A percentile compares a stretch with the other conserved stretches of the same genome.
Conservation (phyloP, 2,329 filamentous ascomycete species). For the Fusarium tuaranense region DNA sequence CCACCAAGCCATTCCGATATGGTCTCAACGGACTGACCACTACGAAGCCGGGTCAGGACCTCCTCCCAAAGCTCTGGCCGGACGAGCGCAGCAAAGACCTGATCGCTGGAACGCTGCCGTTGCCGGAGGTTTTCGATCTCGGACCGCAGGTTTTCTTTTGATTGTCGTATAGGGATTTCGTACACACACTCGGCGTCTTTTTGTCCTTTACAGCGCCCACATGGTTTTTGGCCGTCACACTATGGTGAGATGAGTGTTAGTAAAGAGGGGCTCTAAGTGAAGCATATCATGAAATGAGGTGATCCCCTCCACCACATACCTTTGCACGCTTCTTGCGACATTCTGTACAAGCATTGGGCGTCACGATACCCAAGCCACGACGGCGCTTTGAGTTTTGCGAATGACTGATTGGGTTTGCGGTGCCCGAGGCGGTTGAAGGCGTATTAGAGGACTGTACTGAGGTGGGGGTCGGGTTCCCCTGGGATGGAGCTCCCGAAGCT, state of each 20-base stretch:
- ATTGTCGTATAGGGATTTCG: constrained; percentile 72
- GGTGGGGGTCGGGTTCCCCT: constrained; percentile 47
- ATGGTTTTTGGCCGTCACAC: constrained; percentile 71
- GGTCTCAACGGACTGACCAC: constrained; percentile 64
- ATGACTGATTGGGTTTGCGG: constrained; percentile 35
- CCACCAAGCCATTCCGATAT: constrained; percentile 67
- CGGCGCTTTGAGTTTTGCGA: constrained; percentile 61
- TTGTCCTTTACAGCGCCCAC: constrained; percentile 66
- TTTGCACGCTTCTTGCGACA: constrained; percentile 73
- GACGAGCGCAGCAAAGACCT: constrained; percentile 66
- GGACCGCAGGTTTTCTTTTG: constrained; percentile 70
- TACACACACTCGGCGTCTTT: constrained; percentile 69
- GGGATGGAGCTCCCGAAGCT: constrained; percentile 41
- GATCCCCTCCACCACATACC: constrained; percentile 50
- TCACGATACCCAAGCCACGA: constrained; percentile 67
- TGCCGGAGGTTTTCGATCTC: constrained; percentile 69
- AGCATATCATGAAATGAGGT: neutral
- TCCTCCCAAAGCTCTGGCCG: constrained; percentile 65
- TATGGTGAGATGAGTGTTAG: constrained; percentile 45
- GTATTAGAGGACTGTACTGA: constrained; percentile 45
- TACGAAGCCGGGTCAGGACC: constrained; percentile 64
- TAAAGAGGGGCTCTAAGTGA: constrained; percentile 2
- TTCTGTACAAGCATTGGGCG: constrained; percentile 71
- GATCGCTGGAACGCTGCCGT: constrained; percentile 66
- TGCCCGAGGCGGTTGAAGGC: constrained; percentile 38